phyloP scores from a whole-genome alignment of 352 stramenopile species.

The Globisporangium acanthophoron region DNA sequence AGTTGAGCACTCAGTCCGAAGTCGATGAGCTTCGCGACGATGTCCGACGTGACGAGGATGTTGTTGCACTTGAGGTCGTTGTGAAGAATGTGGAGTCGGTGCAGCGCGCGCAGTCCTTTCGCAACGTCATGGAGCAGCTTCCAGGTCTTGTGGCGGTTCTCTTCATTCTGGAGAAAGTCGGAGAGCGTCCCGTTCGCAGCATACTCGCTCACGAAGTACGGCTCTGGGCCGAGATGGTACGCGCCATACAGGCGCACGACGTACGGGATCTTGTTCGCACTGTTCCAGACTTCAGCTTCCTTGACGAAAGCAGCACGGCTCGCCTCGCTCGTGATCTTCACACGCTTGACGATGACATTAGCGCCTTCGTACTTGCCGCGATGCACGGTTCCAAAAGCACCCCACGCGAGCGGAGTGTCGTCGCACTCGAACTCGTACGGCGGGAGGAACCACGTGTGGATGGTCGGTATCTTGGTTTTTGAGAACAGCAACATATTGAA shows the following conservation, averaged over 20 bases:
- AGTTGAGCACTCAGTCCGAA: neutral
- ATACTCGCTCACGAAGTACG: neutral
- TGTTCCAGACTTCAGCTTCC: neutral
- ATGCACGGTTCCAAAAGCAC: neutral
- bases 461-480: neutral
- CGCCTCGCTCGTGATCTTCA: neutral
- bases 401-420: neutral
- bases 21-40: neutral
- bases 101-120: neutral
- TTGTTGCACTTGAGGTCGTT: neutral
- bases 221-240: neutral
- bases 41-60: neutral
- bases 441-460: conserved; percentile 6
- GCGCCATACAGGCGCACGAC: neutral
- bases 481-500: no score
- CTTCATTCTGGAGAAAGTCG: neutral
- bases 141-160: neutral
- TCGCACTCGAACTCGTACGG: conserved; percentile 2
- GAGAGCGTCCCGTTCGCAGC: neutral
- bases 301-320: neutral
- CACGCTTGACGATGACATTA: neutral
- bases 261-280: neutral
- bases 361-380: neutral
- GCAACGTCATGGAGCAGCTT: neutral
- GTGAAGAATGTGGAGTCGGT: neutral